A percentile compares a stretch with the other conserved stretches of the same genome.
phyloP scores from a whole-genome alignment of 768 basidiomycete genomes.

The Mycena epipterygia region DNA sequence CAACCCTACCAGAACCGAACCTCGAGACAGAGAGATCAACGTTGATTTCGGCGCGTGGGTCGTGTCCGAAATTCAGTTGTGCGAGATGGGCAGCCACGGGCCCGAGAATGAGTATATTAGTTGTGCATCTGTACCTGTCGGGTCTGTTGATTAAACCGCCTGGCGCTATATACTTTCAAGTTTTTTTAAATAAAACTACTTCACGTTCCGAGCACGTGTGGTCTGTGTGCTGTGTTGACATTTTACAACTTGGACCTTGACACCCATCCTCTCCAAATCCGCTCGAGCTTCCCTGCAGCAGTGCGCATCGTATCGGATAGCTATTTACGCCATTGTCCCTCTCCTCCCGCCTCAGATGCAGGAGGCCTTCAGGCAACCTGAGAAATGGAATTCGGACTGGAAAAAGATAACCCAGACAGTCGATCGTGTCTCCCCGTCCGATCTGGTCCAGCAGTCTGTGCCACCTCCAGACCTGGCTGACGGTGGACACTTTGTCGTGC shows the following conservation, averaged over 20 bases:
- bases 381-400: slow-evolving; percentile 34
- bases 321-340: not conserved
- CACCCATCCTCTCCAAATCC: too few species aligned
- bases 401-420: slow-evolving; percentile 16
- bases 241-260: too few species aligned
- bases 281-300: too few species aligned
- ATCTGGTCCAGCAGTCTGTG: not conserved
- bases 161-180: too few species aligned
- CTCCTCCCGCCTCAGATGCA: slow-evolving; percentile 18
- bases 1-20: not conserved
- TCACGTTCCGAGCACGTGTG: too few species aligned
- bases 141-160: not conserved
- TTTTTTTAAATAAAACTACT: too few species aligned
- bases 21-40: slow-evolving; percentile 33
- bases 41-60: slow-evolving; percentile 68
- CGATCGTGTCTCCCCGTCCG: not conserved
- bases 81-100: slow-evolving; percentile 79
- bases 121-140: slow-evolving; percentile 41
- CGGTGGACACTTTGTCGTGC: not conserved
- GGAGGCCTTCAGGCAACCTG: slow-evolving; percentile 22
- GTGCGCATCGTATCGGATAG: too few species aligned
- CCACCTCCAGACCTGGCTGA: not conserved
- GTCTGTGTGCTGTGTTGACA: too few species aligned
- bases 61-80: slow-evolving; percentile 73
- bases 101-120: slow-evolving; percentile 74